Evolutionary conservation across 1,139 yeast genomes (phyloP).

Genomic region (Suhomyces maxii): DNA sequence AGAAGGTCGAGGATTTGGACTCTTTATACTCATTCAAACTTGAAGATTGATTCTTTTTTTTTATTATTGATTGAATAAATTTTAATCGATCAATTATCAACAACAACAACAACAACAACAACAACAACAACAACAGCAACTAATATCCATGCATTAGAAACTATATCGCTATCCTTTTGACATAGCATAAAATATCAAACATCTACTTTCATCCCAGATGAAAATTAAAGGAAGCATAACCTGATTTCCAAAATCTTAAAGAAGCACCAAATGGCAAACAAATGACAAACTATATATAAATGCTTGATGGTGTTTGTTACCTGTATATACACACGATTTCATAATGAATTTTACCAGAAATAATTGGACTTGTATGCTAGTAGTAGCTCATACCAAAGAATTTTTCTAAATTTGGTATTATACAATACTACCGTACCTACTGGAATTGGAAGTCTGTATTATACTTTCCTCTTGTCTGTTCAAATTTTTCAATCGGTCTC

Average conservation of each 20-base stretch:
- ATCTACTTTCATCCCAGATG: too few relatives aligned
- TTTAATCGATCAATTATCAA: not conserved
- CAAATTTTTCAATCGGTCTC: slow-evolving; percentile 15
- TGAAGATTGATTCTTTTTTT: slow-evolving; percentile 28
- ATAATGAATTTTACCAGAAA: not conserved
- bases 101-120: too few relatives aligned
- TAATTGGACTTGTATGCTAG: too few relatives aligned
- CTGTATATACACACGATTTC: not conserved
- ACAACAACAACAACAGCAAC: too few relatives aligned
- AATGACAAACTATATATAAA: too few relatives aligned
- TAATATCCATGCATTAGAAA: not conserved
- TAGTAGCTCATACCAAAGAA: not conserved
- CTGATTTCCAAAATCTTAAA: too few relatives aligned
- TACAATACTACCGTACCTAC: slow-evolving; percentile 28
- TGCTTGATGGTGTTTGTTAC: not conserved
- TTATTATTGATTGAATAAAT: not conserved
- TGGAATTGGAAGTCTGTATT: slow-evolving; percentile 13
- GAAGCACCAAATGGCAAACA: too few relatives aligned
- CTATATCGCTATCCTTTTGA: not conserved
- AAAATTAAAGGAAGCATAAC: too few relatives aligned
- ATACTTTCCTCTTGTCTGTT: slow-evolving; percentile 6
- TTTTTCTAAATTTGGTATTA: slow-evolving; percentile 6
- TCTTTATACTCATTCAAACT: slow-evolving; percentile 44
- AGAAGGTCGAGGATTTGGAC: slow-evolving; percentile 39
- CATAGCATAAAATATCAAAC: too few relatives aligned